Percentiles rank a stretch among this genome's conserved stretches.
Evolutionary conservation across 2,329 filamentous ascomycete species (phyloP).

Genomic region (Corniculantispora saksenae): DNA sequence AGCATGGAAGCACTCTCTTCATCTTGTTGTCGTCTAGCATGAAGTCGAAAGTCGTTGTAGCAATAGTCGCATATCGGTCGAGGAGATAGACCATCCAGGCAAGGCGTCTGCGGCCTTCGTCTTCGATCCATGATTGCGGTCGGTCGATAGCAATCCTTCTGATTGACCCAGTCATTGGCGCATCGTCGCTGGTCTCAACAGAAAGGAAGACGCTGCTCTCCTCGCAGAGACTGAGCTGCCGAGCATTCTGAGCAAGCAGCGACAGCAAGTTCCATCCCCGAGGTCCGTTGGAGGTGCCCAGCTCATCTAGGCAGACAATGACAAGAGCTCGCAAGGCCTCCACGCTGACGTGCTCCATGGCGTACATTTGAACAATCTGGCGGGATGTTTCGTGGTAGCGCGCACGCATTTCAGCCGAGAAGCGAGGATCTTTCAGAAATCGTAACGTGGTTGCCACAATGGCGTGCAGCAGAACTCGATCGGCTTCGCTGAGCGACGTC

Average conservation of each 20-base stretch:
- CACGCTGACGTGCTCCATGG: conserved; percentile 43
- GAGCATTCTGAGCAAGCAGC: conserved; percentile 39
- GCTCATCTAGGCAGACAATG: conserved; percentile 43
- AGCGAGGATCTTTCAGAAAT: conserved; percentile 41
- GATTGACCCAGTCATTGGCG: conserved; percentile 36
- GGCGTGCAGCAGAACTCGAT: conserved; percentile 44
- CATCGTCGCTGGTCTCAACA: conserved; percentile 32
- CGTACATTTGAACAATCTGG: conserved; percentile 42
- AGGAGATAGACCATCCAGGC: conserved; percentile 49
- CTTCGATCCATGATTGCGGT: conserved; percentile 47
- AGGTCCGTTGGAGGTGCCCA: conserved; percentile 45
- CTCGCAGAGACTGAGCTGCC: conserved; percentile 41
- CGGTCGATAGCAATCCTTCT: conserved; percentile 36
- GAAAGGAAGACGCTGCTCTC: conserved; percentile 41
- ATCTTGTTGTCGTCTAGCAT: conserved; percentile 42
- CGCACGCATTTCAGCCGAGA: conserved; percentile 38
- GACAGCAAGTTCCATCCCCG: conserved; percentile 44
- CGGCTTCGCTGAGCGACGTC: conserved; percentile 40
- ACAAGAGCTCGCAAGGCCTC: conserved; percentile 41
- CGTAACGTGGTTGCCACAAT: conserved; percentile 45
- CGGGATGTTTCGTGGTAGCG: conserved; percentile 43
- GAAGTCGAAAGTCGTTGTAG: conserved; percentile 43
- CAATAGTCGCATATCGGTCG: conserved; percentile 46
- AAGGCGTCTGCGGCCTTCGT: conserved; percentile 43
- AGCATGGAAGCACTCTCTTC: conserved; percentile 43